Percentiles rank a stretch among this genome's conserved stretches.
Evolutionary conservation across 164 flowering plant genomes (phyloP).

Genomic region (Houttuynia cordata): DNA sequence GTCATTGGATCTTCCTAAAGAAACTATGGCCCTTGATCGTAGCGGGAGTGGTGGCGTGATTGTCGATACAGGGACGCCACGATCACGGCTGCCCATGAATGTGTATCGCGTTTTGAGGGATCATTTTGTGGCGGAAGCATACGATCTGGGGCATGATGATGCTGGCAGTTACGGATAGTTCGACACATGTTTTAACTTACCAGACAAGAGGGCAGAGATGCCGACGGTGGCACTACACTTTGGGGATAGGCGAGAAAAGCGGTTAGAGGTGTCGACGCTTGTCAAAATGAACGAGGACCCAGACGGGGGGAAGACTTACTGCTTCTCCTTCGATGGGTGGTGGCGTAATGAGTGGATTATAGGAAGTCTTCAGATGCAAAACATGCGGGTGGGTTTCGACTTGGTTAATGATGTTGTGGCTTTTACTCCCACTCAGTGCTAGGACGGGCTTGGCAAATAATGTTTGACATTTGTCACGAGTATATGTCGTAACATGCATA

Average conservation of each 20-base stretch:
- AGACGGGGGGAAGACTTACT: slow-evolving; percentile 66
- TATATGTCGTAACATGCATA: too few species aligned
- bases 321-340: slow-evolving; percentile 84
- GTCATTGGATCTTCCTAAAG: slow-evolving; percentile 27
- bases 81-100: slow-evolving; percentile 56
- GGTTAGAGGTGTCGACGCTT: slow-evolving; percentile 71
- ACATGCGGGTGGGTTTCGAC: slow-evolving; percentile 77
- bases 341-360: slow-evolving; percentile 50
- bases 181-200: slow-evolving; percentile 81
- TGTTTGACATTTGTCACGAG: too few species aligned
- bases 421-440: slow-evolving; percentile 52
- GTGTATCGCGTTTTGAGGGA: slow-evolving; percentile 60
- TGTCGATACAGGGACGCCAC: slow-evolving; percentile 85
- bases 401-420: slow-evolving; percentile 39
- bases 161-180: slow-evolving; percentile 48
- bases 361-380: slow-evolving; percentile 93
- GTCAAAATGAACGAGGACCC: slow-evolving; percentile 84
- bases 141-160: slow-evolving; percentile 21
- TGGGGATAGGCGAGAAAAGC: slow-evolving; percentile 34
- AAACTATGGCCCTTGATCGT: slow-evolving; percentile 33
- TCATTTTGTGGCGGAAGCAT: slow-evolving; percentile 45
- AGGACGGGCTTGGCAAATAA: too few species aligned
- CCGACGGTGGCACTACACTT: slow-evolving; percentile 75
- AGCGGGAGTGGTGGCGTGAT: slow-evolving; percentile 73
- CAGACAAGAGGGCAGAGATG: slow-evolving; percentile 42